Percentiles rank a stretch among this genome's conserved stretches.
phyloP scores from a whole-genome alignment of 345 rosid genomes.

The Gynandropsis gynandra region DNA sequence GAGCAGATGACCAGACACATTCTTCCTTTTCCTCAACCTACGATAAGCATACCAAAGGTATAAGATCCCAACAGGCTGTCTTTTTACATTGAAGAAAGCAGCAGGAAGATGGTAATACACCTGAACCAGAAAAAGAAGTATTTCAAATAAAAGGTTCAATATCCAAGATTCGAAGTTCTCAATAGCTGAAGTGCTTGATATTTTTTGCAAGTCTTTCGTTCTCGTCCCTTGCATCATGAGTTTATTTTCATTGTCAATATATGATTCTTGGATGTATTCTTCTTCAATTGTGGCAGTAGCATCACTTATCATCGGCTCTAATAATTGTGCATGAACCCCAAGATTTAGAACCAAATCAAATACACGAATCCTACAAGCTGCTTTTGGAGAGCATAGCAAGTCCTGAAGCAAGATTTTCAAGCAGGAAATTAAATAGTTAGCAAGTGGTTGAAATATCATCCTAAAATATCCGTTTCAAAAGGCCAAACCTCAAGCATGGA shows the following conservation, averaged over 20 bases:
- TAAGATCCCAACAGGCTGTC: conserved; percentile 13
- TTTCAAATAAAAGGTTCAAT: conserved; percentile 73
- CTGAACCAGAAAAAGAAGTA: conserved; percentile 95
- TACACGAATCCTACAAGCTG: conserved; percentile 77
- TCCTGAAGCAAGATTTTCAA: conserved; percentile 47
- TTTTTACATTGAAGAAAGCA: conserved; percentile 9
- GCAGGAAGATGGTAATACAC: conserved; percentile 29
- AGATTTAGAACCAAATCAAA: conserved; percentile 94
- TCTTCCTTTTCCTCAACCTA: conserved; percentile 89
- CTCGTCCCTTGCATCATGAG: conserved; percentile 45
- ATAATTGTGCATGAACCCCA: conserved; percentile 91
- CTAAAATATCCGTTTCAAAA: conserved; percentile 16
- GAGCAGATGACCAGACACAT: conserved; percentile 92
- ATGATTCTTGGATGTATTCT: conserved; percentile 65
- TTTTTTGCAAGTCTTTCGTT: conserved; percentile 43
- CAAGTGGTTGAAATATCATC: conserved; percentile 18
- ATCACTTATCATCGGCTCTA: conserved; percentile 73
- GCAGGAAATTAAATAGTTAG: conserved; percentile 21
- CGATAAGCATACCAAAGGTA: conserved; percentile 23
- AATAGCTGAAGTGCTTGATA: conserved; percentile 55
- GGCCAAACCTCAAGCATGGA: conserved; percentile 87
- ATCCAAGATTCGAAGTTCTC: conserved; percentile 87
- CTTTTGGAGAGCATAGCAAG: conserved; percentile 78
- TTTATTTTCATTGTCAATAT: conserved; percentile 49
- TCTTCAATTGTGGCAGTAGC: conserved; percentile 76